Evolutionary conservation across 139 green algal genomes (phyloP).

Genomic region (Zygnema circumcarinatum): DNA sequence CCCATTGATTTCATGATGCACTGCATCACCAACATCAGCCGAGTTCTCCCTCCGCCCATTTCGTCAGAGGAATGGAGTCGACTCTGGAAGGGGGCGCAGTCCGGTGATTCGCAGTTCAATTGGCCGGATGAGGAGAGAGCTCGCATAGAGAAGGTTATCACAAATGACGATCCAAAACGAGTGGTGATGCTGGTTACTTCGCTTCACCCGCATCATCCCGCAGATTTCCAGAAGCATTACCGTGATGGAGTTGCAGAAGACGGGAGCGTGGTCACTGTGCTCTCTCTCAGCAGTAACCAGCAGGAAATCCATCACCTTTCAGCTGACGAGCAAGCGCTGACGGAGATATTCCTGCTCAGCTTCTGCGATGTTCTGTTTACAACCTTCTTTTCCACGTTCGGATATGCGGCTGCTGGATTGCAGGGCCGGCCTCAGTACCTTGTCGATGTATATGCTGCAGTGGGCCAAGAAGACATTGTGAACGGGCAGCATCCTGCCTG

Average conservation of each 20-base stretch:
- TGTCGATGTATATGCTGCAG: constrained; percentile 6
- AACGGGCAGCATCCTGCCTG: neutral
- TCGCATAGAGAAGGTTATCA: neutral
- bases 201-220: neutral
- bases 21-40: constrained; percentile 12
- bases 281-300: neutral
- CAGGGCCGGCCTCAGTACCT: neutral
- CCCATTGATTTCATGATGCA: neutral
- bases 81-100: neutral
- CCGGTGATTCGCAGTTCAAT: neutral
- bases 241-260: neutral
- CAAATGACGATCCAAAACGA: neutral
- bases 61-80: neutral
- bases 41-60: neutral
- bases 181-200: constrained; percentile 26
- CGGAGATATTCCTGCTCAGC: constrained; percentile 46
- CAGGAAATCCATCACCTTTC: neutral
- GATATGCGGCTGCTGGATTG: constrained; percentile 34
- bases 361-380: constrained; percentile 34
- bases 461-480: neutral
- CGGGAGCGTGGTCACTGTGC: constrained; percentile 18
- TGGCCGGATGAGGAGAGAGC: neutral
- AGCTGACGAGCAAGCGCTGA: constrained; percentile 13
- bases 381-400: constrained; percentile 38
- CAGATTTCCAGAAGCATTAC: neutral